Conservation (phyloP, 1,284 basidiomycete species). For the Pseudozyma flocculosa region DNA sequence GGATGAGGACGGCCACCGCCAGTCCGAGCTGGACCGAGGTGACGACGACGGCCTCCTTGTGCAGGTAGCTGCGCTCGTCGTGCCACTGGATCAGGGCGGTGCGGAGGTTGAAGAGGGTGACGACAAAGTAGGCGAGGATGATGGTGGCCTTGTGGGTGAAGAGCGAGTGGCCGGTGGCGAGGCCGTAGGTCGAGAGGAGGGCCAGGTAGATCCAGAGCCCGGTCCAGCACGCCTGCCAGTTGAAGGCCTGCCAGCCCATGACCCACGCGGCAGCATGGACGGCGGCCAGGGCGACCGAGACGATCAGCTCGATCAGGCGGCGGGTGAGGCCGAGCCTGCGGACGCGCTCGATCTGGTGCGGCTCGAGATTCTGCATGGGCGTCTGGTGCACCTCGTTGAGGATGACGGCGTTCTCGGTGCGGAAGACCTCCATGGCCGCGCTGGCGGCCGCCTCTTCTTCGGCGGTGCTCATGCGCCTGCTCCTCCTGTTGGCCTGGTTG, state of each 20-base stretch:
- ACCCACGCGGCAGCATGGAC: slow-evolving; percentile 32
- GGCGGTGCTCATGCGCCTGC: background rate
- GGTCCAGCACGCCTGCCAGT: slow-evolving; percentile 30
- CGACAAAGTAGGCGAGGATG: slow-evolving; percentile 30
- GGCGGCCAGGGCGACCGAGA: slow-evolving; percentile 22
- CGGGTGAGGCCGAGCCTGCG: slow-evolving; percentile 27
- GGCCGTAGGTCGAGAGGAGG: slow-evolving; percentile 30
- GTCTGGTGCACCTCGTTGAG: slow-evolving; percentile 53
- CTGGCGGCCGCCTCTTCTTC: slow-evolving; percentile 11
- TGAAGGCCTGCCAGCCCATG: slow-evolving; percentile 11
- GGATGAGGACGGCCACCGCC: slow-evolving; percentile 24
- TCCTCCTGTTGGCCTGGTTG: slow-evolving; percentile 2
- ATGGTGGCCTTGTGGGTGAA: slow-evolving; percentile 49
- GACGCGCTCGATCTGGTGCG: slow-evolving; percentile 3
- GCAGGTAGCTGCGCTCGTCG: background rate
- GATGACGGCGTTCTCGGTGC: slow-evolving; percentile 55
- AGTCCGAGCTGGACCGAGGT: slow-evolving; percentile 27
- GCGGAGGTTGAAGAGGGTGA: slow-evolving; percentile 47
- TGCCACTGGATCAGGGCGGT: slow-evolving; percentile 20
- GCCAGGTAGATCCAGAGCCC: slow-evolving; percentile 44
- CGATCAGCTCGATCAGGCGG: slow-evolving; percentile 33
- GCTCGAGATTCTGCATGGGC: slow-evolving; percentile 18
- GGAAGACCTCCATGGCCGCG: slow-evolving; percentile 47
- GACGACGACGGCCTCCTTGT: slow-evolving; percentile 21
- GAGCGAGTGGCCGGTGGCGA: slow-evolving; percentile 32